phyloP scores from a whole-genome alignment of 768 basidiomycete species.

The Leccinum ochraceum region DNA sequence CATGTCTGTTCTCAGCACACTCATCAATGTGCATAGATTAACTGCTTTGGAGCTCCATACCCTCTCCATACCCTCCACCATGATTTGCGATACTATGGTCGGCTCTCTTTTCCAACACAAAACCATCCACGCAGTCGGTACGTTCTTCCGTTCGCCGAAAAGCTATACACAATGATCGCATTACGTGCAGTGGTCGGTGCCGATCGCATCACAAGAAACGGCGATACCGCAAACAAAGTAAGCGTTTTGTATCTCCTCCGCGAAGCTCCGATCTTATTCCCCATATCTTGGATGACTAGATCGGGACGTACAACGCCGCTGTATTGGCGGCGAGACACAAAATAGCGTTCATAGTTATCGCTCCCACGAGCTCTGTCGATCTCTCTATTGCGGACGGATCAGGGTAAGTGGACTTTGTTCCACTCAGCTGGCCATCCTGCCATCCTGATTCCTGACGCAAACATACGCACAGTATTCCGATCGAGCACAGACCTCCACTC shows the following conservation, averaged over 20 bases:
- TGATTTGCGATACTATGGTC: conserved; percentile 98
- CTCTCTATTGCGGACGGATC: conserved; percentile 72
- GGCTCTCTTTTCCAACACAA: conserved; percentile 92
- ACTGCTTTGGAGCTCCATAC: conserved; percentile 89
- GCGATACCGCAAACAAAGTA: conserved; percentile 96
- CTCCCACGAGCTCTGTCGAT: conserved; percentile 91
- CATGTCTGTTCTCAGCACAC: background rate
- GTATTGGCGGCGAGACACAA: conserved; percentile 85
- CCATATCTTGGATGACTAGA: conserved; percentile 33
- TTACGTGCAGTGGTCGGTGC: conserved; percentile 69
- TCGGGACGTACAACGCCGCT: conserved; percentile 96
- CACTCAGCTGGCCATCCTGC: background rate
- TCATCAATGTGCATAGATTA: conserved; percentile 47
- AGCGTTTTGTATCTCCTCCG: conserved; percentile 10
- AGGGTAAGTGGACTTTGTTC: conserved; percentile 36
- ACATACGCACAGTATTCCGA: conserved; percentile 62
- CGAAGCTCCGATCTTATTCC: background rate
- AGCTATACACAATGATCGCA: background rate
- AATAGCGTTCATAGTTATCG: conserved; percentile 91
- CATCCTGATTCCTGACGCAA: background rate
- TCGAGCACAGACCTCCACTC: conserved; percentile 85
- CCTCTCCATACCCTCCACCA: conserved; percentile 80
- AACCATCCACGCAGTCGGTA: conserved; percentile 79
- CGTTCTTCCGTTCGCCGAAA: conserved; percentile 6
- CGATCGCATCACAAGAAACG: conserved; percentile 87